Conservation (phyloP, 345 rosid species). For the Salix viminalis region DNA sequence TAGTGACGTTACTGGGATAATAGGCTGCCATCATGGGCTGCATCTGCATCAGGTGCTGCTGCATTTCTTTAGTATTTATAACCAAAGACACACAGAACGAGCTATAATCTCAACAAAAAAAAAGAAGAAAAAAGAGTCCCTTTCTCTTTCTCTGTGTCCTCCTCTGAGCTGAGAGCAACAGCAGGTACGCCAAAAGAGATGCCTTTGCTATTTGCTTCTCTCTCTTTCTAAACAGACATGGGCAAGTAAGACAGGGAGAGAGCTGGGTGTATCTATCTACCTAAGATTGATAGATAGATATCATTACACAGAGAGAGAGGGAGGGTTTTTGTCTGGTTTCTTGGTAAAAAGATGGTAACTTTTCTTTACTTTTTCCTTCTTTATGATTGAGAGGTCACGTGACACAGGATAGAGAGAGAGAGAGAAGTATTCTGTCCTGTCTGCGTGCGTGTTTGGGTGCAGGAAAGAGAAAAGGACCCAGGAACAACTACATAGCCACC, state of each 20-base stretch:
- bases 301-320: background rate
- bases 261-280: background rate
- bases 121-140: background rate
- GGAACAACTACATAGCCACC: too few relatives aligned
- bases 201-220: background rate
- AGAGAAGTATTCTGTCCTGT: background rate
- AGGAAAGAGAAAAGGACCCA: too few relatives aligned
- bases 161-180: background rate
- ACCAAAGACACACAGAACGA: background rate
- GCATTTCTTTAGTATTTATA: conserved; percentile 25
- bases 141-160: background rate
- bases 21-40: conserved; percentile 99
- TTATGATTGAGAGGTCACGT: conserved; percentile 44
- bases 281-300: background rate
- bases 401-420: conserved; percentile 37
- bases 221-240: conserved; percentile 9
- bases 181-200: conserved; percentile 1
- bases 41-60: conserved; percentile 99
- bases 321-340: background rate
- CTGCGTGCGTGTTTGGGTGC: background rate
- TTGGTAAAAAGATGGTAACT: background rate
- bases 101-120: background rate
- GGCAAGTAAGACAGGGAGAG: conserved; percentile 1
- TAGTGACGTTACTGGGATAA: conserved; percentile 99
- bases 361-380: conserved; percentile 25